Evolutionary conservation across 441 rosid species (phyloP), one percentile per base, ranked within the genome.

Genomic region (Populus hybrid): DNA sequence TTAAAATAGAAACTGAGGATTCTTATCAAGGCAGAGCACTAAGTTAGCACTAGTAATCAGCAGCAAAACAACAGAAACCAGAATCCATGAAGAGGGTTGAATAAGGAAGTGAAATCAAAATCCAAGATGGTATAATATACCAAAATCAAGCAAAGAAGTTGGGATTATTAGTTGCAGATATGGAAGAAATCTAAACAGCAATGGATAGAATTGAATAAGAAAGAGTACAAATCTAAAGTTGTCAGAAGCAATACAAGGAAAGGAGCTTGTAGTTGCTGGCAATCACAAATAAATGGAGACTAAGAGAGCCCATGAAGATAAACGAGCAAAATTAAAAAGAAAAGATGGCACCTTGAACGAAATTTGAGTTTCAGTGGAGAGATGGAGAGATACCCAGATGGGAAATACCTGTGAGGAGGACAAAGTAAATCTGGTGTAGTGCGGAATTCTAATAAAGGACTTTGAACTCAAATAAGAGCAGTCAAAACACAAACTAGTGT

Each of bases 341-440:
- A 81, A 80, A 81, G 83, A 67, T 28, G 75, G 70, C 77, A 46
- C 57, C 85, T 83, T 83, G 64, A 40, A 3, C 67, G 73, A 69
- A 68, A 72, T 46, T 34, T 11, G n/a, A 81, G 76, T 63, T 76
- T 42, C 75, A 73, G 32, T 10, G 20, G 69, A 79, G 67, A n/a
- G 38, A 18, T 8, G 16, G 66, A 61, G 14, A 72, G 65, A 73
- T 16, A 38, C 40, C 70, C 68, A 57, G 82, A 70, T 73, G 80
- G 21, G 78, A 69, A 67, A 65, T 72, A 20, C 59, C 28, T 21
- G 34, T 61, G 23, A n/a, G 4, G 61, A 78, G 57, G 57, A 14
- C 57, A 14, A 73, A 72, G 67, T 80, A 72, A 83, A 83, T 75
- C 77, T 38, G 63, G 66, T 65, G 69, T 46, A 5, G 20, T 14